phyloP scores from a whole-genome alignment of 257 asterid genomes.

The Oldenlandia corymbosa region DNA sequence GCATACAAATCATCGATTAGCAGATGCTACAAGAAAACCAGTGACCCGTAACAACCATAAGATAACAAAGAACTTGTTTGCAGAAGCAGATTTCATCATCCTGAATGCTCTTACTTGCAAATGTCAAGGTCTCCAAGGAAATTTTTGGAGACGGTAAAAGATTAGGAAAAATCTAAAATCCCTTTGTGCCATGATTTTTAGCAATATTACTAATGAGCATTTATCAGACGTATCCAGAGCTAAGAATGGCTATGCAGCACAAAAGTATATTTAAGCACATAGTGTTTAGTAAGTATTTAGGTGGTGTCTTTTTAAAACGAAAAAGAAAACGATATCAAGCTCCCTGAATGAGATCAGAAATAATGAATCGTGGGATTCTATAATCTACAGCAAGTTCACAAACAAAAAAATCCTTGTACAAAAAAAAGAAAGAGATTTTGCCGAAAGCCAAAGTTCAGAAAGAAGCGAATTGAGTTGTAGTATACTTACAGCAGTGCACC shows the following conservation, averaged over 20 bases:
- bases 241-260: not conserved
- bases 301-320: too few species aligned
- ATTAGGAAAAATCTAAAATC: not conserved
- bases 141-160: too few species aligned
- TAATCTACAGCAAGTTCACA: not conserved
- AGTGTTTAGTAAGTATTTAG: not conserved
- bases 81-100: not conserved
- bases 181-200: not conserved
- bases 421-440: not conserved
- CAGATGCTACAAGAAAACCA: not conserved
- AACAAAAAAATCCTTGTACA: not conserved
- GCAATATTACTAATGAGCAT: not conserved
- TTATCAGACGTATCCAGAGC: too few species aligned
- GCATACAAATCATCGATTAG: conserved; percentile 4
- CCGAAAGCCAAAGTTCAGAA: conserved; percentile 1
- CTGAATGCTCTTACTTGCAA: too few species aligned
- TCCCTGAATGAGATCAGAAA: too few species aligned
- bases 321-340: too few species aligned
- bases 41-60: not conserved
- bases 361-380: too few species aligned
- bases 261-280: not conserved
- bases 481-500: conserved; percentile 78
- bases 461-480: not conserved
- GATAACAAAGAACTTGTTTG: not conserved
- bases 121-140: too few species aligned